phyloP scores from a whole-genome alignment of 78 protist species.

The Dictyostelium discoideum region dicty_2.7 NC_007089.4:254501-255000 shows the following conservation, averaged over 20 bases:
- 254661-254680: conserved; percentile 83
- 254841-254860: conserved; percentile 99
- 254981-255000: conserved; percentile 92
- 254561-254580: conserved; percentile 94
- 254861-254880: conserved; percentile 93
- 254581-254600: conserved; percentile 93
- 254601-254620: conserved; percentile 89
- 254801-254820: conserved; percentile 78
- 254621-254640: conserved; percentile 93
- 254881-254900: conserved; percentile 95
- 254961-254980: conserved; percentile 79
- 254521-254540: conserved; percentile 98
- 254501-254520: conserved; percentile 95
- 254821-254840: conserved; percentile 94
- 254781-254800: too few relatives aligned
- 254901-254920: conserved; percentile 97
- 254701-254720: conserved; percentile 63
- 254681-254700: conserved; percentile 95
- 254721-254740: neutral
- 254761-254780: too few relatives aligned
- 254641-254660: conserved; percentile 92
- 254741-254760: neutral
- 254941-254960: conserved; percentile 97
- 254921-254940: conserved; percentile 97
- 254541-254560: conserved; percentile 94